phyloP scores from a whole-genome alignment of 805 yeast genomes.

The Blastobotrys parvus region DNA sequence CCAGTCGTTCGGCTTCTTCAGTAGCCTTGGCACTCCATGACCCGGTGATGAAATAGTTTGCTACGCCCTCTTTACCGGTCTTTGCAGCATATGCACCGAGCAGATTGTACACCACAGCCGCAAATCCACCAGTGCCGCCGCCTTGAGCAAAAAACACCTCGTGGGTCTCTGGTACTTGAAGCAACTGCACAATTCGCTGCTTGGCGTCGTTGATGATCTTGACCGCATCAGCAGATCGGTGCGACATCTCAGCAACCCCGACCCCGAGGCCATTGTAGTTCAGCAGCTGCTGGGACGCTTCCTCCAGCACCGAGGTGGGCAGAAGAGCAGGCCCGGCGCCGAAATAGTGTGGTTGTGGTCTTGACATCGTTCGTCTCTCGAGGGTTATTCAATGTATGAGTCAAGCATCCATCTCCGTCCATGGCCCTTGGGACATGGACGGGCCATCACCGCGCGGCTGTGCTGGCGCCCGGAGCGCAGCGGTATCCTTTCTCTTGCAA shows the following conservation, averaged over 20 bases:
- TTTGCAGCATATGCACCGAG: slow-evolving; percentile 64
- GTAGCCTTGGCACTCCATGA: slow-evolving; percentile 85
- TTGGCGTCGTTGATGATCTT: slow-evolving; percentile 72
- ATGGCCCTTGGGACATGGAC: no score
- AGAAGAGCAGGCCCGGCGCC: slow-evolving; percentile 99
- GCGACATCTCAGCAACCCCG: slow-evolving; percentile 95
- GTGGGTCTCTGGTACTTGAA: slow-evolving; percentile 71
- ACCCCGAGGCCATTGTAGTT: slow-evolving; percentile 62
- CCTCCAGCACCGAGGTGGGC: slow-evolving; percentile 75
- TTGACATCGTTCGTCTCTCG: background rate
- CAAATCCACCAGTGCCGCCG: slow-evolving; percentile 95
- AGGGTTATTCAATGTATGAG: background rate
- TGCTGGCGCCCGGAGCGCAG: no score
- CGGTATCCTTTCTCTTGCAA: no score
- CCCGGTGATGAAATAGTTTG: slow-evolving; percentile 86
- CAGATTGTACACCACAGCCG: slow-evolving; percentile 77
- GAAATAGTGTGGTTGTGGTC: slow-evolving; percentile 41
- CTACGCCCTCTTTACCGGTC: slow-evolving; percentile 68
- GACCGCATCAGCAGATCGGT: slow-evolving; percentile 79
- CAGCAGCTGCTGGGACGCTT: slow-evolving; percentile 79
- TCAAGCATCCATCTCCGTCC: no score
- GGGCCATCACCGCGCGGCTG: no score
- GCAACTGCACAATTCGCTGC: slow-evolving; percentile 50
- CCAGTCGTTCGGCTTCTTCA: slow-evolving; percentile 82
- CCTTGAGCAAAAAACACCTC: slow-evolving; percentile 95